Conservation (phyloP, 345 rosid species). For the Linum trigynum region DNA sequence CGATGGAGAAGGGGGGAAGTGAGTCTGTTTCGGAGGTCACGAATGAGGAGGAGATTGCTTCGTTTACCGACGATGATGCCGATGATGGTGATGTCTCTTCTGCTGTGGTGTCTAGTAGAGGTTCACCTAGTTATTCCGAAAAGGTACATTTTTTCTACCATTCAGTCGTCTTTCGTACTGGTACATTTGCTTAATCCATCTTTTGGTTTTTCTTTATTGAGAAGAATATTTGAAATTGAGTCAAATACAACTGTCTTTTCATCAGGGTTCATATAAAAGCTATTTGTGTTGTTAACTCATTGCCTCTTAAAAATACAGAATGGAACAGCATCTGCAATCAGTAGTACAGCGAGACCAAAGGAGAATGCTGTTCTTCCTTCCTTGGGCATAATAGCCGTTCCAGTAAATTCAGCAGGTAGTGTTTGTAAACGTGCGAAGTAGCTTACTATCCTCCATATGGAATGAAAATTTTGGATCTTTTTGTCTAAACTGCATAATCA, state of each 20-base stretch:
- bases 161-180: background rate
- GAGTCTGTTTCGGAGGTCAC: constrained; percentile 48
- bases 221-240: background rate
- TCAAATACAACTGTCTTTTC: background rate
- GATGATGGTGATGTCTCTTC: constrained; percentile 45
- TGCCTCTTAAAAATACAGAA: constrained; percentile 24
- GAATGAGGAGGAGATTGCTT: constrained; percentile 53
- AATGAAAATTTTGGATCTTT: background rate
- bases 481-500: constrained; percentile 15
- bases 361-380: constrained; percentile 18
- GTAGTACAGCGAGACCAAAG: constrained; percentile 15
- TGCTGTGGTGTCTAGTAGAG: constrained; percentile 26
- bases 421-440: constrained; percentile 17
- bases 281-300: background rate
- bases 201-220: background rate
- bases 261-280: background rate
- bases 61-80: constrained; percentile 60
- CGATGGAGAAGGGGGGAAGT: constrained; percentile 44
- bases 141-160: constrained; percentile 31
- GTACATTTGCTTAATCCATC: background rate
- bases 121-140: constrained; percentile 27
- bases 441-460: constrained; percentile 15
- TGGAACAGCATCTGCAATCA: constrained; percentile 20
- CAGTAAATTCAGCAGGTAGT: constrained; percentile 14
- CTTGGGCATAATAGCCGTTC: background rate